Percentiles rank a stretch among this genome's conserved stretches.
phyloP scores from a whole-genome alignment of 495 filamentous ascomycete genomes.

The Jackrogersella multiformis region DNA sequence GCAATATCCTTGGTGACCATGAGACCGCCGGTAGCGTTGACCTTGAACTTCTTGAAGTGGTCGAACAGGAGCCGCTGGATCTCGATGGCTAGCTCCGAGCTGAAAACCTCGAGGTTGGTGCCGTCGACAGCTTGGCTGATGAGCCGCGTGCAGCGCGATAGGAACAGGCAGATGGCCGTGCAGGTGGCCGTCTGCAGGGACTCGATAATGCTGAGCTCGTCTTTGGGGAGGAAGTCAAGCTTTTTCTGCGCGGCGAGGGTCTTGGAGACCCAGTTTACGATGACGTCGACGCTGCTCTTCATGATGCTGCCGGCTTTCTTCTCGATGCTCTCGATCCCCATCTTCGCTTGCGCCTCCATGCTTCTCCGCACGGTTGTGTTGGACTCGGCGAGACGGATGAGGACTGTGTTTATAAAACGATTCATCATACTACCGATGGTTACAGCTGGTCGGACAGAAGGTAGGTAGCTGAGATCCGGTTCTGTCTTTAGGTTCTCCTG shows the following conservation, averaged over 20 bases:
- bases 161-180: constrained; percentile 77
- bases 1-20: constrained; percentile 97
- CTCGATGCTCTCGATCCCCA: constrained; percentile 80
- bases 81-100: constrained; percentile 84
- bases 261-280: constrained; percentile 78
- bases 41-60: constrained; percentile 92
- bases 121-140: constrained; percentile 75
- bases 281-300: constrained; percentile 84
- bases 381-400: constrained; percentile 86
- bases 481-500: constrained; percentile 83
- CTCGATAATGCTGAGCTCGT: constrained; percentile 82
- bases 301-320: constrained; percentile 88
- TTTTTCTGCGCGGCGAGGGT: constrained; percentile 85
- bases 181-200: constrained; percentile 89
- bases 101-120: constrained; percentile 77
- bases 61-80: constrained; percentile 81
- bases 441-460: constrained; percentile 79
- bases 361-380: constrained; percentile 89
- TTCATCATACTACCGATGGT: constrained; percentile 92
- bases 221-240: constrained; percentile 89
- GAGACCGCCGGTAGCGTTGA: constrained; percentile 89
- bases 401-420: constrained; percentile 85
- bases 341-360: constrained; percentile 85
- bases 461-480: constrained; percentile 87
- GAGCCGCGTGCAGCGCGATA: constrained; percentile 69